Conservation (phyloP, 1,284 basidiomycete species). For the Spongispora temasekensis region DNA sequence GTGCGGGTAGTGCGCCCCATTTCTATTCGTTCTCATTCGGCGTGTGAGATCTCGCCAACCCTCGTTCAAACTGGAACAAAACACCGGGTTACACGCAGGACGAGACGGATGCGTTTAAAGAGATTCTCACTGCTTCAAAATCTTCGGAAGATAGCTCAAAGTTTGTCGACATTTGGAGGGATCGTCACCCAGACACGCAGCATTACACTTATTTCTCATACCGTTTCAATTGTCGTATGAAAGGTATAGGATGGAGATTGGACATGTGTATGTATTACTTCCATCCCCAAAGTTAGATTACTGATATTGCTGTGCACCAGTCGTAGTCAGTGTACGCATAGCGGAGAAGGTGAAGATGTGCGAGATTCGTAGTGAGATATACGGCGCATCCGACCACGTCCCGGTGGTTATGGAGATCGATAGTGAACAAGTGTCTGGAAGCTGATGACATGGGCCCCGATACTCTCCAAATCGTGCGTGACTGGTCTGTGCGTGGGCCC, state of each 20-base stretch:
- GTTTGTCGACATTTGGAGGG: conserved; percentile 83
- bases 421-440: conserved; percentile 33
- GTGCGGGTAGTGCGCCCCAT: not conserved
- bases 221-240: conserved; percentile 77
- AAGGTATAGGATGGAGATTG: conserved; percentile 86
- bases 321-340: conserved; percentile 71
- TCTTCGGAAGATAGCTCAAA: conserved; percentile 39
- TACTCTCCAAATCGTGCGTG: conserved; percentile 91
- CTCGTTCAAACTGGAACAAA: conserved; percentile 78
- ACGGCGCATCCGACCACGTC: conserved; percentile 84
- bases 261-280: conserved; percentile 72
- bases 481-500: conserved; percentile 86
- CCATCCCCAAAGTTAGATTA: not conserved
- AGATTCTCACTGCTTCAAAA: conserved; percentile 55
- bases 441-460: conserved; percentile 36
- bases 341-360: conserved; percentile 66
- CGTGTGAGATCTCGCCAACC: conserved; percentile 60
- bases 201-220: conserved; percentile 89
- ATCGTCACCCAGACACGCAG: conserved; percentile 63
- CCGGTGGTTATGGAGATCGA: conserved; percentile 77
- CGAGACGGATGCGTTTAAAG: conserved; percentile 71
- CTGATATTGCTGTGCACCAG: conserved; percentile 38
- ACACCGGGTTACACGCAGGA: conserved; percentile 78
- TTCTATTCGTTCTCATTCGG: not conserved
- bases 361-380: conserved; percentile 82